phyloP scores from a whole-genome alignment of 2,329 filamentous ascomycete genomes.

The Fusarium palustre region DNA sequence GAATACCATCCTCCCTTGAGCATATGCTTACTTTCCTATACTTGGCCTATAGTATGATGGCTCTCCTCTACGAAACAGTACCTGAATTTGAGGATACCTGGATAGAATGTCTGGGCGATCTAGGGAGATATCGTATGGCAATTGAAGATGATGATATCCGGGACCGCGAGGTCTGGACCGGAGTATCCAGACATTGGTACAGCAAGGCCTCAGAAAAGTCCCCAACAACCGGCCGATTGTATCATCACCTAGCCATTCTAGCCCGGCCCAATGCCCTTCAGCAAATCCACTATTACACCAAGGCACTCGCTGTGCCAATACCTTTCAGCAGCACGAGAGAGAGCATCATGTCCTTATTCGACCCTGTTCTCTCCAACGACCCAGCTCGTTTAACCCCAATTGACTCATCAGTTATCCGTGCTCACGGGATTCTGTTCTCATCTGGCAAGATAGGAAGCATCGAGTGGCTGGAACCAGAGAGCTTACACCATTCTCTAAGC shows the following conservation, averaged over 20 bases:
- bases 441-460: too few species aligned
- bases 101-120: constrained; percentile 91
- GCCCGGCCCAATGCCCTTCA: constrained; percentile 75
- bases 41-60: constrained; percentile 89
- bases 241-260: constrained; percentile 88
- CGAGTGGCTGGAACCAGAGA: too few species aligned
- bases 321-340: constrained; percentile 76
- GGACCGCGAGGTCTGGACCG: constrained; percentile 84
- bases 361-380: too few species aligned
- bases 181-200: constrained; percentile 86
- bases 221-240: constrained; percentile 78
- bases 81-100: constrained; percentile 86
- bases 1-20: constrained; percentile 79
- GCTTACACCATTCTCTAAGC: too few species aligned
- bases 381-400: too few species aligned
- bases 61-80: constrained; percentile 85
- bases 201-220: constrained; percentile 78
- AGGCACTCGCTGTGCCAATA: constrained; percentile 74
- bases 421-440: too few species aligned
- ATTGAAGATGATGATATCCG: constrained; percentile 86
- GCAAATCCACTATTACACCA: constrained; percentile 76
- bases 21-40: constrained; percentile 94
- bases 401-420: too few species aligned
- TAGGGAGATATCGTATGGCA: constrained; percentile 88
- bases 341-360: constrained; percentile 63